phyloP scores from a whole-genome alignment of 1,284 basidiomycete genomes.

The Ganoderma leucocontextum region DNA sequence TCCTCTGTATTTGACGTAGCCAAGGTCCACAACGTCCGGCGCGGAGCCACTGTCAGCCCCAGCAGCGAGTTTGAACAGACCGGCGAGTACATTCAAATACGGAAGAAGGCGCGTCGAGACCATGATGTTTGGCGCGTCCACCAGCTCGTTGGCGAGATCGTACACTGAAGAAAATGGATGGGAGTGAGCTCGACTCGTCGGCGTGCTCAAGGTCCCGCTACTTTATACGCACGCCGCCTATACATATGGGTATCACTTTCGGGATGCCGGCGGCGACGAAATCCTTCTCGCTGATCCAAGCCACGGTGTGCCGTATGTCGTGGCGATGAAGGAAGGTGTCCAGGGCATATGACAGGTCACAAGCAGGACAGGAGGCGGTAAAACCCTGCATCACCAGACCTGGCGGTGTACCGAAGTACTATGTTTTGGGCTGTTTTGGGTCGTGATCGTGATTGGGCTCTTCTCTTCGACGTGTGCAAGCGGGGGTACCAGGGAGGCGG shows the following conservation, averaged over 20 bases:
- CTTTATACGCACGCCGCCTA: background rate
- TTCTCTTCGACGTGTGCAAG: background rate
- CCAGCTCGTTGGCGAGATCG: too few relatives aligned
- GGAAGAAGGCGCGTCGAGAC: slow-evolving; percentile 2
- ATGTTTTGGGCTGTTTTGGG: background rate
- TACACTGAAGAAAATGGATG: background rate
- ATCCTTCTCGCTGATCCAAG: background rate
- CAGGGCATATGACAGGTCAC: slow-evolving; percentile 28
- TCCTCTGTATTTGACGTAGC: slow-evolving; percentile 52
- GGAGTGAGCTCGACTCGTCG: background rate
- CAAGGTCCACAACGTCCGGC: slow-evolving; percentile 39
- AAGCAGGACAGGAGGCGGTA: slow-evolving; percentile 6
- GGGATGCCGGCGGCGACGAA: background rate
- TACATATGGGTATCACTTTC: background rate
- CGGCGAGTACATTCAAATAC: background rate
- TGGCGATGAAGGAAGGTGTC: background rate
- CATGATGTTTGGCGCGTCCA: slow-evolving; percentile 2
- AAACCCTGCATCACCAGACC: slow-evolving; percentile 16
- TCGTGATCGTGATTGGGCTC: background rate
- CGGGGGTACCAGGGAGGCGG: background rate
- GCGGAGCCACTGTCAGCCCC: background rate
- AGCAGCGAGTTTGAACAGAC: background rate
- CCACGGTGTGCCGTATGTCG: background rate
- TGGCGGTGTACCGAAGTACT: background rate
- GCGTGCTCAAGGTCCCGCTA: background rate